phyloP scores from a whole-genome alignment of 305 asterid genomes.

The Fraxinus velutina region DNA sequence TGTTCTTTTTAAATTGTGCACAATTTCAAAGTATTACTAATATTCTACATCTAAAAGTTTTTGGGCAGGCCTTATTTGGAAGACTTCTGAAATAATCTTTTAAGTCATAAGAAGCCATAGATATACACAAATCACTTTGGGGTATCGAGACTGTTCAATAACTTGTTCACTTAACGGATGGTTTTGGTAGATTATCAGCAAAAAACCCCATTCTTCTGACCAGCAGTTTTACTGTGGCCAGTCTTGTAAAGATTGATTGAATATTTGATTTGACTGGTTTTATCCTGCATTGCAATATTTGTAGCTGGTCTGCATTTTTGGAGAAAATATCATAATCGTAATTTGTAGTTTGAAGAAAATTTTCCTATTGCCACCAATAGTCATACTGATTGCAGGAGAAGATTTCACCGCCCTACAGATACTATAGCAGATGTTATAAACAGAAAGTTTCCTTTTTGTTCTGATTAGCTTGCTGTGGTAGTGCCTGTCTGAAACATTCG shows the following conservation, averaged over 20 bases:
- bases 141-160: not conserved
- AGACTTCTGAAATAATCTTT: not conserved
- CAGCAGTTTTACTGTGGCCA: not conserved
- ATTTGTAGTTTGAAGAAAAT: not conserved
- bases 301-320: not conserved
- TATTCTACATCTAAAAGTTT: not conserved
- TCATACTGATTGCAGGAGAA: not conserved
- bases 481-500: not conserved
- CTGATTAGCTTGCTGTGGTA: not conserved
- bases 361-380: not conserved
- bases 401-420: not conserved
- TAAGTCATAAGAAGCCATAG: not conserved
- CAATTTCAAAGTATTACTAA: not conserved
- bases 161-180: not conserved
- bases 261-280: conserved; percentile 6
- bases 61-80: not conserved
- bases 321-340: not conserved
- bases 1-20: not conserved
- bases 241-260: not conserved
- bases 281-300: not conserved
- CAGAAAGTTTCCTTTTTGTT: not conserved
- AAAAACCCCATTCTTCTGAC: not conserved
- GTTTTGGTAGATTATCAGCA: conserved; percentile 2
- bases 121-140: not conserved
- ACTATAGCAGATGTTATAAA: not conserved